Base-by-base conservation (phyloP, 768 basidiomycete species). In the Tulasnella calospora region DNA sequence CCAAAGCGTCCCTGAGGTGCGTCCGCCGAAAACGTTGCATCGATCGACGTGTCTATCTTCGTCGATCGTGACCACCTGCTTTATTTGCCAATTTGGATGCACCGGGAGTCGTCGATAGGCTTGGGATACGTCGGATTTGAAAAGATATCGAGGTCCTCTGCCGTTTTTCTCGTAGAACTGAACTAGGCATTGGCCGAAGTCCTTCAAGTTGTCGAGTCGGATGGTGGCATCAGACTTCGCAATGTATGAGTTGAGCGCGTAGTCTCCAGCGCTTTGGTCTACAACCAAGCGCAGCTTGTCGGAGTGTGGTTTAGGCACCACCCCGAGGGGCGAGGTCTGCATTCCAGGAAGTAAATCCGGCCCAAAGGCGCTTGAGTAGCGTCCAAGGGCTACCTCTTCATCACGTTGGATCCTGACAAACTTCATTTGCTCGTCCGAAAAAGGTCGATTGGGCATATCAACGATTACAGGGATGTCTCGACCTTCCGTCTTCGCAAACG, bases 1-100 rank as follows among this genome's bases (percentile, higher is more conserved):
- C 76, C 81, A 87, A 2, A 85, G 81, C 0, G 76, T 69, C 0
- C 81, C 81, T 0, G 84, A 84, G 0, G 79, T 83, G 21, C 82
- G 79, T 40, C 79, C 82, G 1, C 86, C 86, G 80, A 86, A 86
- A n/a, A 74, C 81, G 47, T 81, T 83, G 78, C 83, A 82, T 2
- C 84, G 80, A 79, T 86, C 85, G 23, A 87, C 79, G 73, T 83
- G 80, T 1, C 70, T 79, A 15, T 78, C 9, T 35, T 81, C 82
- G 46, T 84, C 82, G 0, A 81, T 81, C n/a, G 80, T 80, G 9
- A 84, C 81, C 0, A 86, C 74, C 47, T 88, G 87, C 21, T 85
- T 85, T 0, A 87, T 78, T 70, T 88, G 86, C 87, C 86, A 87
- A 0, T 81, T 55, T 0, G 83, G 85, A 69, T 87, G 84, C 79